phyloP scores from a whole-genome alignment of 164 flowering plant genomes.

The Stephania japonica region DNA sequence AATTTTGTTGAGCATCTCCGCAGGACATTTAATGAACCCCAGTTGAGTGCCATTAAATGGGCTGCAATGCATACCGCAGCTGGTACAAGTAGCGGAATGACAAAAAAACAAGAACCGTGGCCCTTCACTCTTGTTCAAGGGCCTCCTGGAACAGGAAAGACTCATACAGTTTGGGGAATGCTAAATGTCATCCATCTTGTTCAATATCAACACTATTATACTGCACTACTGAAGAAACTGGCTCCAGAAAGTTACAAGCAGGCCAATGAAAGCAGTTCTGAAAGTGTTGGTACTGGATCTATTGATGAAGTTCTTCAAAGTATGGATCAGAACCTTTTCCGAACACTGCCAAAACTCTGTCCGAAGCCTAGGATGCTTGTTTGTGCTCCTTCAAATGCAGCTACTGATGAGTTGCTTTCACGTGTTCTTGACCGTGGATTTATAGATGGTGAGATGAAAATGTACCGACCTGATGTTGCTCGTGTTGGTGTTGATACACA shows the following conservation, averaged over 20 bases:
- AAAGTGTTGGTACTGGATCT: constrained; percentile 53
- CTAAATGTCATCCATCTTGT: constrained; percentile 95
- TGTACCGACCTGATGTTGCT: constrained; percentile 93
- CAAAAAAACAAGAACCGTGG: constrained; percentile 97
- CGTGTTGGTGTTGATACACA: constrained; percentile 96
- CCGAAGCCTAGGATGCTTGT: constrained; percentile 98
- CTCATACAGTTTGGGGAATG: constrained; percentile 99
- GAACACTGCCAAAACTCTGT: constrained; percentile 86
- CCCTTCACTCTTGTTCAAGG: constrained; percentile 98
- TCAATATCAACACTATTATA: constrained; percentile 91
- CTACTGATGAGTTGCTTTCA: constrained; percentile 89
- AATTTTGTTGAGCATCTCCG: constrained; percentile 73
- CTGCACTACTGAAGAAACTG: constrained; percentile 78
- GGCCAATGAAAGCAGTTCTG: constrained; percentile 50
- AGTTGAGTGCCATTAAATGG: constrained; percentile 93
- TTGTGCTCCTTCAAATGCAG: constrained; percentile 99
- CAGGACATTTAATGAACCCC: constrained; percentile 78
- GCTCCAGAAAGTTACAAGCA: constrained; percentile 95
- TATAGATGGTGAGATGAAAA: constrained; percentile 97
- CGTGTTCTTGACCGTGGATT: constrained; percentile 99
- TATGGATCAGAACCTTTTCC: constrained; percentile 90
- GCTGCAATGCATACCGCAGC: constrained; percentile 99
- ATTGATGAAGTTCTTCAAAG: constrained; percentile 90
- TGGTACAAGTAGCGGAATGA: constrained; percentile 61
- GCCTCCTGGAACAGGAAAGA: constrained; percentile 98